Evolutionary conservation across 768 basidiomycete genomes (phyloP), one percentile per base, ranked within the genome.

Genomic region (Favolaschia claudopus): DNA sequence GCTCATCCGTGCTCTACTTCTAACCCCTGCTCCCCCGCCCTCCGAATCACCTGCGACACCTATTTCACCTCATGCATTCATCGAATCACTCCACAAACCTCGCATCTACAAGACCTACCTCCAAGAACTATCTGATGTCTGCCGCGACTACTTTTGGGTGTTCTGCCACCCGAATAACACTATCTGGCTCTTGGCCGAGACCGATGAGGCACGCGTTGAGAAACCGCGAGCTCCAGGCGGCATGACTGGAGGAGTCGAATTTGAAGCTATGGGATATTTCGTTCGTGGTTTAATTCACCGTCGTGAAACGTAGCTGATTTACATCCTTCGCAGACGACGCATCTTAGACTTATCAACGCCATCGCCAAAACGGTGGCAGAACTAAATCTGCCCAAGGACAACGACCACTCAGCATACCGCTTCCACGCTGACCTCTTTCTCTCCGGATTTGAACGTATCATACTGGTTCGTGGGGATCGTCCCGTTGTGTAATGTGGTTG

Each of bases 191-290:
- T 76, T 97, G 19, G 73, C 81, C 8, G 91, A 96, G 65, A 89
- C 92, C 2, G 93, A 98, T 70, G 90, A 94, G 69, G 84, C 77
- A 2, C 85, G 85, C 58, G 93, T 94, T 5, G 96, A 97, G 75
- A 91, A 89, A 69, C 95, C 95, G 14, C 82, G 91, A 55, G 96
- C 97, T 13, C 97, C 97, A 3, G 94, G 95, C 6, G 96, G 97
- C 15, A 98, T 99, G 89, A 98, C 97, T 0, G 97, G 96, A 7
- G 97, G 97, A 6, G 97, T 99, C 13, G 97, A 99, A 70, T 96
- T 89, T 69, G 97, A 99, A 76, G 96, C 96, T 5, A 96, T 98
- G 88, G 84, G 85, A 15, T 99, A 98, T 74, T 87, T 96, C 68
- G 96, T 99, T 67, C 64, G 92, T 78, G 38, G n/a, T 51, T 45